phyloP scores from a whole-genome alignment of 2,329 filamentous ascomycete species.

The Ophiostoma ips region DNA sequence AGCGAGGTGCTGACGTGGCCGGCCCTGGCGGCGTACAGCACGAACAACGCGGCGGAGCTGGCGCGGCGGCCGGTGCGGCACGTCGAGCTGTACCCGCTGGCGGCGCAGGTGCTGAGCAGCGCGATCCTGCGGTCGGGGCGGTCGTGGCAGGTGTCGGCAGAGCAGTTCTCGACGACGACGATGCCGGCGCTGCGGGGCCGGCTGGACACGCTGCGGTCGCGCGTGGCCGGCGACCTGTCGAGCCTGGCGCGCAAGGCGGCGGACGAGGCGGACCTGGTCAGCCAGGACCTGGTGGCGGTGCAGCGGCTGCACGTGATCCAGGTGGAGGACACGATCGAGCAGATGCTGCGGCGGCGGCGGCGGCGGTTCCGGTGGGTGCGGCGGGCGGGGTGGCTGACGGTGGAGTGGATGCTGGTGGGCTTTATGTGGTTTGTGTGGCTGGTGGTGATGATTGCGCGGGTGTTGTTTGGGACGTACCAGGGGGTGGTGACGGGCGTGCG shows the following conservation, averaged over 20 bases:
- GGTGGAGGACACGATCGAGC: conserved; percentile 64
- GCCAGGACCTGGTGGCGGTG: conserved; percentile 58
- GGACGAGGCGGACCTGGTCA: conserved; percentile 69
- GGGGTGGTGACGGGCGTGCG: conserved; percentile 45
- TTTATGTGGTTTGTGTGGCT: conserved; percentile 95
- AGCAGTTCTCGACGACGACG: conserved; percentile 43
- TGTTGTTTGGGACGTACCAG: conserved; percentile 36
- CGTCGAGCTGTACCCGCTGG: conserved; percentile 35
- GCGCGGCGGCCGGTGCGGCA: conserved; percentile 24
- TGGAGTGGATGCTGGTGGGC: conserved; percentile 79
- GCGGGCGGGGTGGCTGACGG: conserved; percentile 60
- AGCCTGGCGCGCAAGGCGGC: conserved; percentile 51
- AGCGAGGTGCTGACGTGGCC: conserved; percentile 23
- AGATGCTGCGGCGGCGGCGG: conserved; percentile 56
- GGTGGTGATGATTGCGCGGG: conserved; percentile 61
- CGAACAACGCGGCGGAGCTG: conserved; percentile 23
- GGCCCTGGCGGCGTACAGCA: conserved; percentile 29
- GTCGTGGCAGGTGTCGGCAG: conserved; percentile 44
- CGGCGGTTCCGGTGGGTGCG: conserved; percentile 60
- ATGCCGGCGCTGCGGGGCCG: conserved; percentile 36
- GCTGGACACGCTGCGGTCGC: conserved; percentile 32
- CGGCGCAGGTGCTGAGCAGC: conserved; percentile 35
- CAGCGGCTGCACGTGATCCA: conserved; percentile 70
- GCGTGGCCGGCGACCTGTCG: conserved; percentile 38
- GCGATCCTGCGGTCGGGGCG: conserved; percentile 35